These are phyloP conservation scores for Passalora sequoiae DNA, from an alignment of 2,329 filamentous ascomycete species.

Conservation along the genomic window DNA sequence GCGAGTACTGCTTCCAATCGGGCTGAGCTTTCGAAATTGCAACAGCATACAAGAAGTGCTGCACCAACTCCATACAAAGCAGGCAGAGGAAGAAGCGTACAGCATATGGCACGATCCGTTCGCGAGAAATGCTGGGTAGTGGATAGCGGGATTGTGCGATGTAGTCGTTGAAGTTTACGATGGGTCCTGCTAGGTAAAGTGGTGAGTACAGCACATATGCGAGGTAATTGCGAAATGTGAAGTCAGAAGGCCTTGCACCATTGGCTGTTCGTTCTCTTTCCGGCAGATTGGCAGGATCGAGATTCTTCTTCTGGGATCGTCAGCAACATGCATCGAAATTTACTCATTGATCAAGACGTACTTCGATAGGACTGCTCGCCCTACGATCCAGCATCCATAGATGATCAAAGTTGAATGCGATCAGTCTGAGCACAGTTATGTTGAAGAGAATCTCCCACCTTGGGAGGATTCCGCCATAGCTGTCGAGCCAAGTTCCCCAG, in stretches of 20 bases:
- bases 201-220: slow-evolving; percentile 89
- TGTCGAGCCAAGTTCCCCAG: slow-evolving; percentile 70
- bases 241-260: slow-evolving; percentile 67
- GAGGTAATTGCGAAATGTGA: slow-evolving; percentile 77
- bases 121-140: slow-evolving; percentile 60
- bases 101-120: slow-evolving; percentile 72
- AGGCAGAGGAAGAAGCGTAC: slow-evolving; percentile 75
- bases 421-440: slow-evolving; percentile 81
- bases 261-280: slow-evolving; percentile 80
- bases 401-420: slow-evolving; percentile 96
- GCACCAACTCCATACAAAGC: slow-evolving; percentile 81
- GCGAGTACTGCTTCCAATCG: slow-evolving; percentile 75
- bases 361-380: slow-evolving; percentile 69
- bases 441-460: slow-evolving; percentile 99
- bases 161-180: slow-evolving; percentile 97
- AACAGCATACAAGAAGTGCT: slow-evolving; percentile 89
- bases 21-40: slow-evolving; percentile 81
- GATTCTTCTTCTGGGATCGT: slow-evolving; percentile 82
- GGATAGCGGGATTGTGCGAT: slow-evolving; percentile 76
- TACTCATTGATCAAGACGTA: slow-evolving; percentile 57
- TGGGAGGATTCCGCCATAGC: slow-evolving; percentile 73
- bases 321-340: no score
- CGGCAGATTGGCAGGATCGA: slow-evolving; percentile 79
- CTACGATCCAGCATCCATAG: slow-evolving; percentile 77
- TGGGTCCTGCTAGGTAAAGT: slow-evolving; percentile 86